Evolutionary conservation across 2,329 filamentous ascomycete genomes (phyloP).

Genomic region (Claviceps lovelessii): DNA sequence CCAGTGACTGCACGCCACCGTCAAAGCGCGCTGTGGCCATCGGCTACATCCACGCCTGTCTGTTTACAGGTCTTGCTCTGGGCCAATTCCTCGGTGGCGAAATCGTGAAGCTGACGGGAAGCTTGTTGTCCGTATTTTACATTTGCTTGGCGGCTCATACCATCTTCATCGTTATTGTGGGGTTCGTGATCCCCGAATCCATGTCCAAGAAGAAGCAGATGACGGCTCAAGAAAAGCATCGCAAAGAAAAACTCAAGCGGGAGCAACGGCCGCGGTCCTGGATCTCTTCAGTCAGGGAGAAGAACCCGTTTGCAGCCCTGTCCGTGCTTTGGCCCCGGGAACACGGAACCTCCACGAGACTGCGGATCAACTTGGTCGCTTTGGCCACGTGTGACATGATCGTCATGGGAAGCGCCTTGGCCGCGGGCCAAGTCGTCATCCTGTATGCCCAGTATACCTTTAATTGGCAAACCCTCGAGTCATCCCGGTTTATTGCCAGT

Average conservation of each 20-base stretch:
- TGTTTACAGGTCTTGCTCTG: slow-evolving; percentile 79
- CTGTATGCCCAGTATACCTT: slow-evolving; percentile 74
- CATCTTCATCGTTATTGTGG: slow-evolving; percentile 58
- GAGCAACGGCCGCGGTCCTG: slow-evolving; percentile 11
- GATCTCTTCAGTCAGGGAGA: slow-evolving; percentile 24
- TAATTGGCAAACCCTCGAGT: slow-evolving; percentile 68
- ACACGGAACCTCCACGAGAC: slow-evolving; percentile 37
- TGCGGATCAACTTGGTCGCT: slow-evolving; percentile 70
- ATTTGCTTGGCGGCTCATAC: slow-evolving; percentile 58
- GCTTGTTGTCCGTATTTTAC: slow-evolving; percentile 73
- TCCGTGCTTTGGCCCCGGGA: slow-evolving; percentile 63
- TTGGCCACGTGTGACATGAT: slow-evolving; percentile 70
- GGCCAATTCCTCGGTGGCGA: slow-evolving; percentile 73
- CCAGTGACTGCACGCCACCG: slow-evolving; percentile 73
- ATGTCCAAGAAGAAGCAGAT: slow-evolving; percentile 59
- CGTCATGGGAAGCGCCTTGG: slow-evolving; percentile 69
- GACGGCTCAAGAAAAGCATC: slow-evolving; percentile 54
- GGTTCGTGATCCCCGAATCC: slow-evolving; percentile 69
- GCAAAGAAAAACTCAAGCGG: slow-evolving; percentile 28
- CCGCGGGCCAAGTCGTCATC: slow-evolving; percentile 64
- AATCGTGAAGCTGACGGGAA: slow-evolving; percentile 61
- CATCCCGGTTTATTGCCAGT: slow-evolving; percentile 67
- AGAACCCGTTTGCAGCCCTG: slow-evolving; percentile 64
- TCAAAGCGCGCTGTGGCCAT: slow-evolving; percentile 69
- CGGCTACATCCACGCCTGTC: slow-evolving; percentile 75